Evolutionary conservation across 2,329 filamentous ascomycete genomes (phyloP).

Genomic region (Cladobotryum protrusum): DNA sequence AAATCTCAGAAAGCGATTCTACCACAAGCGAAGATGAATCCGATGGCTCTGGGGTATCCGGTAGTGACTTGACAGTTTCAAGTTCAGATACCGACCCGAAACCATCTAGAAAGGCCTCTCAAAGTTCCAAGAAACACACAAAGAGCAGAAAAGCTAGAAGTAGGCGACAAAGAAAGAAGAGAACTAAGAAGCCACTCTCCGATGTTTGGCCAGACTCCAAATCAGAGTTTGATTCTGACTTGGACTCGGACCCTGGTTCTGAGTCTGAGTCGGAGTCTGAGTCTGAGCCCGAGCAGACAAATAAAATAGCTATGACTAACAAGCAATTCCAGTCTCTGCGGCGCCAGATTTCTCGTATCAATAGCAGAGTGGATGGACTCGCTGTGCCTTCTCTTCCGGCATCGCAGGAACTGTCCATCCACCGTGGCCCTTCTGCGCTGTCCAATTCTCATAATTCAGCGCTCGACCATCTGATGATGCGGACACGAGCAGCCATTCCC

Average conservation of each 20-base stretch:
- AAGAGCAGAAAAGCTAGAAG: background rate
- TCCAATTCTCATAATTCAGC: no score
- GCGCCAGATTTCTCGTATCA: slow-evolving; percentile 21
- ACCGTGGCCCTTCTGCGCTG: no score
- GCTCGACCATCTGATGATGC: no score
- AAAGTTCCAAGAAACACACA: slow-evolving; percentile 13
- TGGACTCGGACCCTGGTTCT: slow-evolving; percentile 14
- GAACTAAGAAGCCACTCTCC: slow-evolving; percentile 1
- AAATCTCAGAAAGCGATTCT: background rate
- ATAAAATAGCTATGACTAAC: slow-evolving; percentile 1
- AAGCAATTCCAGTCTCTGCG: slow-evolving; percentile 25
- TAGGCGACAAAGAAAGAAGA: slow-evolving; percentile 8
- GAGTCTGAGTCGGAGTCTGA: slow-evolving; percentile 3
- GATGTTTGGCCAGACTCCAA: no score
- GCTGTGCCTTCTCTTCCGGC: no score
- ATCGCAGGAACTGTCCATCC: no score
- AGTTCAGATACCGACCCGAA: slow-evolving; percentile 11
- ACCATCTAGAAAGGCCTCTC: background rate
- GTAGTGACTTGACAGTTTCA: background rate
- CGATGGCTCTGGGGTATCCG: slow-evolving; percentile 10
- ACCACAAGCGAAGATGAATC: slow-evolving; percentile 8
- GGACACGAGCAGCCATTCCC: no score
- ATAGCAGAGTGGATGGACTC: slow-evolving; percentile 14
- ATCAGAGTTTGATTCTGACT: background rate
- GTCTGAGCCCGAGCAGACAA: slow-evolving; percentile 1